Conservation (phyloP, 352 stramenopile genomes). For the Phytophthora pini region DNA sequence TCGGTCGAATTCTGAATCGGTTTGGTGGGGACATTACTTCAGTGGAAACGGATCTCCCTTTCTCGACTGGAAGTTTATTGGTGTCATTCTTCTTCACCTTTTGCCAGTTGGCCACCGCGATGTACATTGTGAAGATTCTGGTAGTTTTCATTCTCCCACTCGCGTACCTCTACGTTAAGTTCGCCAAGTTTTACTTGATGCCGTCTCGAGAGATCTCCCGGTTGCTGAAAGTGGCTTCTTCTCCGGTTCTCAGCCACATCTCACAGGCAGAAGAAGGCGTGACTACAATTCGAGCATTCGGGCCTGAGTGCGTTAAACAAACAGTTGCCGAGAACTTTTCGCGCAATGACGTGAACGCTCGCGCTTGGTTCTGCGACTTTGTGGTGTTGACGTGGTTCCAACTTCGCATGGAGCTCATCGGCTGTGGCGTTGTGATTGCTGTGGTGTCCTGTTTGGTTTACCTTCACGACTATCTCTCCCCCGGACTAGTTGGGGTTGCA, state of each 20-base stretch:
- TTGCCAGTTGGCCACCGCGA: conserved; percentile 74
- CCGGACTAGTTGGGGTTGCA: conserved; percentile 81
- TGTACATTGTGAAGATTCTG: conserved; percentile 76
- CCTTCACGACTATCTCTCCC: conserved; percentile 38
- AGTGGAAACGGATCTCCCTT: conserved; percentile 77
- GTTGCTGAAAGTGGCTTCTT: conserved; percentile 43
- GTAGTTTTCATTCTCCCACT: conserved; percentile 84
- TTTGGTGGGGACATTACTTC: conserved; percentile 90
- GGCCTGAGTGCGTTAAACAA: conserved; percentile 20
- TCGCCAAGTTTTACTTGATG: conserved; percentile 43
- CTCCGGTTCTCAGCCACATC: conserved; percentile 51
- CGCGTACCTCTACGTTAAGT: conserved; percentile 79
- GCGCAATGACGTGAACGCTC: conserved; percentile 38
- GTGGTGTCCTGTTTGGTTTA: conserved; percentile 46
- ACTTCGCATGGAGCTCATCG: conserved; percentile 54
- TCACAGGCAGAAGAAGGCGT: conserved; percentile 39
- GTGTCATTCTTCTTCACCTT: conserved; percentile 68
- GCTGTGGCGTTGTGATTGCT: conserved; percentile 40
- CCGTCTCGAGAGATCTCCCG: conserved; percentile 53
- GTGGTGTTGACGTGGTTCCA: conserved; percentile 48
- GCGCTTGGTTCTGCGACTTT: conserved; percentile 37
- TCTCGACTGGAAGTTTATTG: conserved; percentile 43
- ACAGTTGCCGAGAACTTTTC: conserved; percentile 28
- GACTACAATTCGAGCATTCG: conserved; percentile 46
- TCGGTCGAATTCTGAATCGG: conserved; percentile 89